Base-by-base conservation (phyloP, 371 early-diverging fungal genomes). In the Capillidium rhysosporum region DNA sequence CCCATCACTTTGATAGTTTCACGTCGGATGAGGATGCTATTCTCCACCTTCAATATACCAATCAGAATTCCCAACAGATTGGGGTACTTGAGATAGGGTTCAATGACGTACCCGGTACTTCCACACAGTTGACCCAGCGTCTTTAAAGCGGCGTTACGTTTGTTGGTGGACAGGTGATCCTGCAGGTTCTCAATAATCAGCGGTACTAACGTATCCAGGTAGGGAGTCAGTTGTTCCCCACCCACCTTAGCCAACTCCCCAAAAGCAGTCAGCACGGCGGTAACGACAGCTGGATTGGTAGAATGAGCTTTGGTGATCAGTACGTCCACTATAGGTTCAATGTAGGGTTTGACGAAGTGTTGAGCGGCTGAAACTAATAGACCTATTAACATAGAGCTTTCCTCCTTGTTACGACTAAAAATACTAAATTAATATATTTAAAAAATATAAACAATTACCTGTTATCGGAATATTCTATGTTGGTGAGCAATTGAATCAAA, bases 1-100 rank as follows among this genome's bases (percentile, higher is more conserved):
- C 98, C 98, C 61, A 97, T 76, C 18, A 88, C 64, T 57, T 86
- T 89, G 40, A 92, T 82, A 0, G 88, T 83, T 60, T 92, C 91
- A 18, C 79, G 69, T 28, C 93, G 72, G 25, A 94, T 81, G 2
- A 57, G 64, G 9, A 58, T 60, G 20, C 61, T 72, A 59, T 76
- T 84, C 67, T 92, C 95, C 0, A 83, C 76, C 61, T 88, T 89
- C 54, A 97, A 65, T 40, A 94, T 86, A 14, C 65, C 68, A 40
- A 90, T 79, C 31, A 94, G 63, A 7, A 82, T 75, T 53, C 77
- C 73, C 30, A 94, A 71, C 26, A 97, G 68, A 20, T 75, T 72
- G 4, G 98, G 93, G 57, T 92, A 90, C 58, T 86, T 82, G 52
- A 77, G 64, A 57, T 92, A 93, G 1, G 98, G 94, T 40, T 88